Evolutionary conservation across 345 rosid species (phyloP).

Genomic region (Leavenworthia alabamica): DNA sequence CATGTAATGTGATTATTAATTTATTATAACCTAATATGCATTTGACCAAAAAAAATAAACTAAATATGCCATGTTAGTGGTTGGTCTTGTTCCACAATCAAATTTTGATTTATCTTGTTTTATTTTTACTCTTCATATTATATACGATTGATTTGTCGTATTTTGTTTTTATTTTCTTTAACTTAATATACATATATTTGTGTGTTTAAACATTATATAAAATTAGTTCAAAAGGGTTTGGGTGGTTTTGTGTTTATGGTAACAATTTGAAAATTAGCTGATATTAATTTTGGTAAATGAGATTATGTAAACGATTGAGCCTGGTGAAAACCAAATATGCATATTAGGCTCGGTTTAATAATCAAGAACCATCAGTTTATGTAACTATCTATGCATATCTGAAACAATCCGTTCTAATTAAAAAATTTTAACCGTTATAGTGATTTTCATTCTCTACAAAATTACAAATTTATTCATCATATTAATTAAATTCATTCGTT

Average conservation of each 20-base stretch:
- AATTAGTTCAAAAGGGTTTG: not conserved
- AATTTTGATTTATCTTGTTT: constrained; percentile 21
- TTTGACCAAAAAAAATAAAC: too few species aligned
- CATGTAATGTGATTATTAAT: constrained; percentile 16
- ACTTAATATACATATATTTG: not conserved
- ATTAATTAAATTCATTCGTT: too few species aligned
- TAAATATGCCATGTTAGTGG: constrained; percentile 31
- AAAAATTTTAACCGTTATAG: too few species aligned
- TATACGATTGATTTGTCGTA: constrained; percentile 10
- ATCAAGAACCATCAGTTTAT: too few species aligned
- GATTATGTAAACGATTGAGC: not conserved
- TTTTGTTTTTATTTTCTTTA: not conserved
- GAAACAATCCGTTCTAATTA: too few species aligned
- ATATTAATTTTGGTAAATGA: not conserved
- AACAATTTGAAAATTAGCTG: not conserved
- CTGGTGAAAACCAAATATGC: too few species aligned
- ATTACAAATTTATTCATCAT: too few species aligned
- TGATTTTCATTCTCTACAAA: too few species aligned
- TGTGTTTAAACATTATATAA: not conserved
- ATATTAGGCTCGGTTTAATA: too few species aligned
- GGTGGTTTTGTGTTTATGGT: not conserved
- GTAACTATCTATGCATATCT: too few species aligned
- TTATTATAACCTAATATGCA: too few species aligned
- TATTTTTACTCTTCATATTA: constrained; percentile 11
- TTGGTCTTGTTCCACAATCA: constrained; percentile 30